Conservation (phyloP, 768 basidiomycete species). For the Phylloporus arenicola region DNA sequence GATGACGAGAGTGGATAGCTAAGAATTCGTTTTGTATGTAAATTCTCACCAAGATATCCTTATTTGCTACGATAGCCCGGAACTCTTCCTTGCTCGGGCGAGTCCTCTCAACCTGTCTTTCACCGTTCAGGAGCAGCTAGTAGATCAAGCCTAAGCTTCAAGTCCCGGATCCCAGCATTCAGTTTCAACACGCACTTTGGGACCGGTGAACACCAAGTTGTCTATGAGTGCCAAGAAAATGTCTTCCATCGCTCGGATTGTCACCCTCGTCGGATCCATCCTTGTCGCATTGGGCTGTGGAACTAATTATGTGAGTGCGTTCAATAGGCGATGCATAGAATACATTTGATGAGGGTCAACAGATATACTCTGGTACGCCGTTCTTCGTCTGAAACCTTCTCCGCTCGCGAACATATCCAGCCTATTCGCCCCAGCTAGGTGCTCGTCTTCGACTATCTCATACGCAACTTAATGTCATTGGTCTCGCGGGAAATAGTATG, state of each 20-base stretch:
- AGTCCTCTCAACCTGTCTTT: no score
- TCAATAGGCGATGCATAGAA: background rate
- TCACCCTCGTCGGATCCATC: constrained; percentile 51
- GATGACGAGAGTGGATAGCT: no score
- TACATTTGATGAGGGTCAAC: background rate
- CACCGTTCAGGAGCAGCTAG: background rate
- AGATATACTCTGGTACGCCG: constrained; percentile 30
- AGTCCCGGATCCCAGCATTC: no score
- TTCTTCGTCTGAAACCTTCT: background rate
- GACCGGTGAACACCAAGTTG: constrained; percentile 4
- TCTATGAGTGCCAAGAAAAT: constrained; percentile 13
- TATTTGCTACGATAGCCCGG: no score
- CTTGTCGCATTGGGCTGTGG: constrained; percentile 60
- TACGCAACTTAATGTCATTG: constrained; percentile 78
- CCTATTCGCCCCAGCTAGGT: constrained; percentile 85
- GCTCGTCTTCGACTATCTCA: constrained; percentile 69
- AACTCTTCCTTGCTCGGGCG: no score
- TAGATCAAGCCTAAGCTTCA: background rate
- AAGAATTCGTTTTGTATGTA: no score
- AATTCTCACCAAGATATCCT: no score
- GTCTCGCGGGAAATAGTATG: constrained; percentile 72
- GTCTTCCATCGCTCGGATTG: constrained; percentile 38
- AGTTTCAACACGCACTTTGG: constrained; percentile 5
- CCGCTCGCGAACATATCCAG: constrained; percentile 30
- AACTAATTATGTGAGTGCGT: constrained; percentile 63